Conservation (phyloP, 257 asterid genomes). For the Solanum paucissectum region DNA sequence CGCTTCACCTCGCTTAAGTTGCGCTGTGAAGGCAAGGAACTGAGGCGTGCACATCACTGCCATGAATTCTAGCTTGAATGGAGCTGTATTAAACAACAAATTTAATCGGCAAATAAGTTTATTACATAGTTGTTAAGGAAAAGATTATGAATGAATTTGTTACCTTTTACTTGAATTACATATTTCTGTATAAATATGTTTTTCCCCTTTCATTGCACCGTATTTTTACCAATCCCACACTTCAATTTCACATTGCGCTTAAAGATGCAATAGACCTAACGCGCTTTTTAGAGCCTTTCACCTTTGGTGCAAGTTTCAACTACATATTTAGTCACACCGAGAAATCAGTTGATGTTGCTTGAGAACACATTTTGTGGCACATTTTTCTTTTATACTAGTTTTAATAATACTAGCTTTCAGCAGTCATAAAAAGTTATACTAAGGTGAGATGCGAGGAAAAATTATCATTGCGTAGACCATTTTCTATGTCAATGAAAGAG, state of each 20-base stretch:
- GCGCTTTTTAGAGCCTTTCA: background rate
- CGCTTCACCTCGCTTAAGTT: background rate
- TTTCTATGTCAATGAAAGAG: background rate
- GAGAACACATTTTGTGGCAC: background rate
- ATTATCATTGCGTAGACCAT: background rate
- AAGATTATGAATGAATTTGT: background rate
- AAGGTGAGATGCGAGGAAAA: background rate
- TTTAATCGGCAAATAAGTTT: background rate
- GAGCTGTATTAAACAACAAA: background rate
- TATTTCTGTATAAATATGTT: background rate
- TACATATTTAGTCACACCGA: background rate
- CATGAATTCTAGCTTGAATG: background rate
- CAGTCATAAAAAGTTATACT: background rate
- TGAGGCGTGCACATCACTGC: background rate
- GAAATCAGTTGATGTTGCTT: background rate
- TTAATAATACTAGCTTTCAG: background rate
- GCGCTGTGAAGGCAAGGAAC: background rate
- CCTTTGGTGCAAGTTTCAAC: background rate
- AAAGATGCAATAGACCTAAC: background rate
- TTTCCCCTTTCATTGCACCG: background rate
- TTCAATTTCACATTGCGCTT: background rate
- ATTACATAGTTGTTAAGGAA: background rate
- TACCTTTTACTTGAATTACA: background rate
- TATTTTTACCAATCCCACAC: background rate
- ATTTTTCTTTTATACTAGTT: background rate